Conservation (phyloP, 306 rosid species). For the Oemleria cerasiformis region DNA sequence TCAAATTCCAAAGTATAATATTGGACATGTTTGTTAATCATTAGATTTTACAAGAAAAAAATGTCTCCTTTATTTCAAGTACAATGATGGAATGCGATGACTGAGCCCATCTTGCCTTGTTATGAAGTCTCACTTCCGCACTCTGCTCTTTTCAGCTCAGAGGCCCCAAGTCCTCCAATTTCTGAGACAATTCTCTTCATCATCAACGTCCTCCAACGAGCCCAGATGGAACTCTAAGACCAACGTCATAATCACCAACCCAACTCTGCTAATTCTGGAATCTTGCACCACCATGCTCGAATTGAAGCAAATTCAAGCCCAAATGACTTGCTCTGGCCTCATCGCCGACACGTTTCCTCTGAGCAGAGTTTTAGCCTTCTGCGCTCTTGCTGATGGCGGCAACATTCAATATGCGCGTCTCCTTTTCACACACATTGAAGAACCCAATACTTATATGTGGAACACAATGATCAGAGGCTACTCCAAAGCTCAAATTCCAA, state of each 20-base stretch:
- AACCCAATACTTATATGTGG: conserved; percentile 74
- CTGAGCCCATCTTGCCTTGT: not conserved
- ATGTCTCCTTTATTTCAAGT: no score
- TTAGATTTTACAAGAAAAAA: no score
- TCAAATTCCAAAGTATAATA: no score
- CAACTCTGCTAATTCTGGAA: conserved; percentile 28
- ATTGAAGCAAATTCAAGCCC: conserved; percentile 73
- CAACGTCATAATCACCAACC: conserved; percentile 24
- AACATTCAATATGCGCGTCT: conserved; percentile 45
- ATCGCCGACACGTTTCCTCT: conserved; percentile 56
- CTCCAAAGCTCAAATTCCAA: conserved; percentile 32
- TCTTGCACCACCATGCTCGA: conserved; percentile 54
- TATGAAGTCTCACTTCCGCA: not conserved
- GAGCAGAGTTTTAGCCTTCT: conserved; percentile 71
- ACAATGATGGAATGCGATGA: no score
- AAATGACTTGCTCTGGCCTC: conserved; percentile 58
- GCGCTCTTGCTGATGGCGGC: conserved; percentile 62
- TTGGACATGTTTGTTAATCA: no score
- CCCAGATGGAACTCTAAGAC: conserved; percentile 66
- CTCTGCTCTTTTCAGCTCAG: not conserved
- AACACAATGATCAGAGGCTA: conserved; percentile 77
- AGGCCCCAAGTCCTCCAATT: not conserved
- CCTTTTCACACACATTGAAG: conserved; percentile 38
- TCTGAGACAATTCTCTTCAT: conserved; percentile 30
- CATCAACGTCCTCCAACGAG: conserved; percentile 20